Evolutionary conservation across 78 protist genomes (phyloP), one percentile per base, ranked within the genome.

Genomic region (Diacronema lutheri): DNA sequence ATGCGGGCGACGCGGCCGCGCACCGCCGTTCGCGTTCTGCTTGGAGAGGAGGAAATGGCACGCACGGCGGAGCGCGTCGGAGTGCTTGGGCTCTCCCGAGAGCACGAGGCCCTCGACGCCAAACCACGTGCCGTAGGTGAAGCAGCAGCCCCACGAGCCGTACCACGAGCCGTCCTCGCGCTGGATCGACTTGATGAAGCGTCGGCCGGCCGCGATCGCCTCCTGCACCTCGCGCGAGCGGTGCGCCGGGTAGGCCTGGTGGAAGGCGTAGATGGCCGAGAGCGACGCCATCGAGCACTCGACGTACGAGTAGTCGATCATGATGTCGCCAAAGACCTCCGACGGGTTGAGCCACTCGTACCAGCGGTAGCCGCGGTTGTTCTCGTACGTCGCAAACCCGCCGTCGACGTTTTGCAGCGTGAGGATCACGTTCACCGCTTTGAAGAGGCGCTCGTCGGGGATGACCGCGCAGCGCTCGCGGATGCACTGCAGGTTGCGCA

Each of bases 91-190:
- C 64, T 77, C 83, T n/a, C 83, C 83, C 14, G 64, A 77, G 58
- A 77, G 68, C 26, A 61, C 69, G n/a, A 81, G 86, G 10, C 86
- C 86, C 25, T 46, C 77, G 41, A 95, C 58, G 29, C 93, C 98
- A 74, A 95, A 95, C 96, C 96, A 94, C 4, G 95, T 73, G 37
- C 96, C 98, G 80, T 96, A 96, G 44, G 97, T 95, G 93, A 96
- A 96, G 88, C 98, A 96, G 71, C 94, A 83, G 21, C 83, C 94
- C 91, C 94, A 88, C 35, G 84, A 76, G 35, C 91, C 94, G 35
- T 87, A 91, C 96, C 95, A 95, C 58, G 90, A 57, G 69, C 98
- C 98, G 81, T 96, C 96, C 12, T 73, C 40, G 14, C 93, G 50
- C 78, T 95, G 98, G 38, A 58, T 74, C 29, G 84, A 5, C 72